Base-by-base conservation (phyloP, 257 asterid species). In the Handroanthus guayacan region DNA sequence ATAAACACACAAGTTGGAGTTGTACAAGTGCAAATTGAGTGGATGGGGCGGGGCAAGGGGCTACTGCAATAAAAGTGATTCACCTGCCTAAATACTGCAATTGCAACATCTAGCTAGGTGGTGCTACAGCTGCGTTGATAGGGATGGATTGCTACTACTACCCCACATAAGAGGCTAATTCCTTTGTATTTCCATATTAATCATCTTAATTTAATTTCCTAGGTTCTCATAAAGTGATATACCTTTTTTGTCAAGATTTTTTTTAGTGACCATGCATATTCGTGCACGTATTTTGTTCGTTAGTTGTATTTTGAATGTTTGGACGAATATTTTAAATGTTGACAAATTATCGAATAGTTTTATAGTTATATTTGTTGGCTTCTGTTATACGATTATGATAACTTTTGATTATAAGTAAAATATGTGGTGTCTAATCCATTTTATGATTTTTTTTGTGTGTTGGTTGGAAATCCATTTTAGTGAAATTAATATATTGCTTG, bases 41-140 rank as follows among this genome's bases (percentile, higher is more conserved):
- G 7, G 5, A 2, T 41, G 45, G 45, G 45, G 45, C 3, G 31
- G 45, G 45, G 45, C 45, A 2, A 11, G 65, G 5, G 37, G 62
- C 6, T 25, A 25, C n/a, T 20, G 65, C 41, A 34, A 56, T 61
- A 3, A 12, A 9, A 61, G 3, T 36, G 34, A 34, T 13, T 61
- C 13, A 31, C 9, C 39, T 3, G 34, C 17, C 69, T 63, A 37
- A 13, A 14, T 63, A 36, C 13, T 36, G 67, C 47, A 62, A 62
- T 25, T 25, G 31, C 31, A 25, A 25, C 31, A 25, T 25, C 31
- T 6, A 39, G 41, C 14, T 45, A 16, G 13, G 39, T 65, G 55
- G 71, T 65, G 54, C 14, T 66, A 67, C 39, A 18, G 39, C 58
- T 67, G 17, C 58, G 3, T 45, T 47, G 43, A 67, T 10, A 67